Evolutionary conservation across 2,329 filamentous ascomycete genomes (phyloP).

Genomic region (Verticillium dahliae): DNA sequence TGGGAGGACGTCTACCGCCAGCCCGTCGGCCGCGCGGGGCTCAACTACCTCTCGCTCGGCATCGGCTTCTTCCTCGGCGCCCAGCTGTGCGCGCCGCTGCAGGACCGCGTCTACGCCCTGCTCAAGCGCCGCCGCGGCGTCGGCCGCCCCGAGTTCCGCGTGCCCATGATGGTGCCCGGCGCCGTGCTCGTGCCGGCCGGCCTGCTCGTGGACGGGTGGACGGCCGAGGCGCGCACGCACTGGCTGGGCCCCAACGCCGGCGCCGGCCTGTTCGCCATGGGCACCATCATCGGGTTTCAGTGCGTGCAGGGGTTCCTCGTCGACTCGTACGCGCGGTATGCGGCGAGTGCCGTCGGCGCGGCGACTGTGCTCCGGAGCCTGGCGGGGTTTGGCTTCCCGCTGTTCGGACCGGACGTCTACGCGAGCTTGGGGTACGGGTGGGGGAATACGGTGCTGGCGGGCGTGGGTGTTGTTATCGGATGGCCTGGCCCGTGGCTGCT

Average conservation of each 20-base stretch:
- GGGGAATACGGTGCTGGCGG: conserved; percentile 35
- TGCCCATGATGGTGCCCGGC: conserved; percentile 33
- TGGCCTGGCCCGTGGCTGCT: conserved; percentile 36
- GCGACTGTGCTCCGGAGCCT: conserved; percentile 37
- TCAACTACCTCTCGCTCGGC: conserved; percentile 43
- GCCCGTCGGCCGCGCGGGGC: conserved; percentile 32
- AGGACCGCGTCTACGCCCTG: conserved; percentile 36
- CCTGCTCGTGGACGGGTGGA: conserved; percentile 39
- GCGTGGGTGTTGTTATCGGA: conserved; percentile 29
- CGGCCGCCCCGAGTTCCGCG: conserved; percentile 34
- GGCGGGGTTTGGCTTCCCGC: conserved; percentile 44
- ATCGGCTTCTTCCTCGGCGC: conserved; percentile 43
- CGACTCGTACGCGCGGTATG: conserved; percentile 38
- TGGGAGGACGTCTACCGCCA: conserved; percentile 38
- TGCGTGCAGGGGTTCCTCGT: conserved; percentile 40
- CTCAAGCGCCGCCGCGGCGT: conserved; percentile 32
- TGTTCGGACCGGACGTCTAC: conserved; percentile 43
- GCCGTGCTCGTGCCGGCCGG: conserved; percentile 34
- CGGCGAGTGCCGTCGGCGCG: conserved; percentile 37
- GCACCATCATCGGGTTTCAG: conserved; percentile 34
- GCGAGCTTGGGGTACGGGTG: conserved; percentile 30
- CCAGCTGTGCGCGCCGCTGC: conserved; percentile 32
- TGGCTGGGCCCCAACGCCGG: conserved; percentile 41
- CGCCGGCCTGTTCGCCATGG: conserved; percentile 27
- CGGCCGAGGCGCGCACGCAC: conserved; percentile 31